phyloP scores from a whole-genome alignment of 768 basidiomycete species.

The Leccinum obscurum region DNA sequence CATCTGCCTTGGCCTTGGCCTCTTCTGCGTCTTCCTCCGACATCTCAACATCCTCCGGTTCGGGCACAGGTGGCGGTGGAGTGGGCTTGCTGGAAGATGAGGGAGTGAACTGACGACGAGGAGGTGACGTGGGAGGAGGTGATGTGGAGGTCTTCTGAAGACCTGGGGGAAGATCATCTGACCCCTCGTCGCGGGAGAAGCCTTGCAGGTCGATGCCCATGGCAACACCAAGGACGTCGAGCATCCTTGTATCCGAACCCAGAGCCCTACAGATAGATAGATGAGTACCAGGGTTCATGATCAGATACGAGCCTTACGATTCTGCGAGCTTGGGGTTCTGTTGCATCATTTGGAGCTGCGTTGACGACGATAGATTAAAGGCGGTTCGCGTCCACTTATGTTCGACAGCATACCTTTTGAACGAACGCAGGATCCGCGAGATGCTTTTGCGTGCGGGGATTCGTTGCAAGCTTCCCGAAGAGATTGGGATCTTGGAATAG shows the following conservation, averaged over 20 bases:
- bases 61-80: slow-evolving; percentile 40
- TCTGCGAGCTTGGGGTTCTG: slow-evolving; percentile 66
- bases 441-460: slow-evolving; percentile 84
- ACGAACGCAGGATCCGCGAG: slow-evolving; percentile 83
- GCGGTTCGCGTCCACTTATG: neutral
- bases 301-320: slow-evolving; percentile 36
- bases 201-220: slow-evolving; percentile 94
- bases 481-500: slow-evolving; percentile 85
- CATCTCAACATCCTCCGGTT: slow-evolving; percentile 65
- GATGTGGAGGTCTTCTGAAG: slow-evolving; percentile 32
- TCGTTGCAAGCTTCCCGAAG: slow-evolving; percentile 77
- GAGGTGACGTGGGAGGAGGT: slow-evolving; percentile 24
- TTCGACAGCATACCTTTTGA: slow-evolving; percentile 47
- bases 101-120: slow-evolving; percentile 35
- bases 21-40: slow-evolving; percentile 67
- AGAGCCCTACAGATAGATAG: slow-evolving; percentile 46
- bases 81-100: slow-evolving; percentile 42
- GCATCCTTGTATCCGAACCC: slow-evolving; percentile 82
- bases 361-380: neutral
- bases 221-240: slow-evolving; percentile 86
- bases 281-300: slow-evolving; percentile 8
- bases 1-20: slow-evolving; percentile 70
- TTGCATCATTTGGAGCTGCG: slow-evolving; percentile 65
- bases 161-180: slow-evolving; percentile 73
- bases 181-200: slow-evolving; percentile 80